Evolutionary conservation across 306 rosid genomes (phyloP).

Genomic region (apple (Malus domestica)): DNA sequence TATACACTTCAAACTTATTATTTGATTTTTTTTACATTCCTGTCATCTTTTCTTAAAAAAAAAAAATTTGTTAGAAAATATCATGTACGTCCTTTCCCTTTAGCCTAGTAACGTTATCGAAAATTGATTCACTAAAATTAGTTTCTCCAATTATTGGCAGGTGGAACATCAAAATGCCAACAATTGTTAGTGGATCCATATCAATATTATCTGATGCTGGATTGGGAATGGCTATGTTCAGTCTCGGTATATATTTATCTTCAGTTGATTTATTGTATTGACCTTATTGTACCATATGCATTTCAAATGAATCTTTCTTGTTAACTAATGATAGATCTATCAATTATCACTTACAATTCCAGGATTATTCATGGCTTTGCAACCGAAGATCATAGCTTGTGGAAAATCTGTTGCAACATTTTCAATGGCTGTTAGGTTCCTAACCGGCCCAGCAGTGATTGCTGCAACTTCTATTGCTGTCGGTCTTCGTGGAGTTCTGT

Average conservation of each 20-base stretch:
- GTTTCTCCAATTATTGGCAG: slow-evolving; percentile 19
- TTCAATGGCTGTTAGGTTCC: slow-evolving; percentile 91
- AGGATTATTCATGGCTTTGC: slow-evolving; percentile 94
- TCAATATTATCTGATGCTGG: slow-evolving; percentile 85
- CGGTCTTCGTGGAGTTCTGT: slow-evolving; percentile 74
- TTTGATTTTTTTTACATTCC: neutral
- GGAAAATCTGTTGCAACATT: slow-evolving; percentile 83
- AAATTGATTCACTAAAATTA: neutral
- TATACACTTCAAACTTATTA: neutral
- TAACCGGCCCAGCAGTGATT: slow-evolving; percentile 84
- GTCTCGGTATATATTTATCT: slow-evolving; percentile 45
- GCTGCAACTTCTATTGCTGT: slow-evolving; percentile 73
- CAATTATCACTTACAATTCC: neutral
- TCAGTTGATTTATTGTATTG: neutral
- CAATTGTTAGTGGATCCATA: slow-evolving; percentile 71
- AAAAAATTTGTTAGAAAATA: too few relatives aligned
- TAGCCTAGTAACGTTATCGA: neutral
- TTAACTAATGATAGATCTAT: neutral
- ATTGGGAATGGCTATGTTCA: slow-evolving; percentile 94
- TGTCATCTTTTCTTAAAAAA: neutral
- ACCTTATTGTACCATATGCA: neutral
- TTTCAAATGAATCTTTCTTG: neutral
- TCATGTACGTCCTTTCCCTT: too few relatives aligned
- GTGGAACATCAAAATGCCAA: slow-evolving; percentile 77
- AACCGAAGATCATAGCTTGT: slow-evolving; percentile 81